Evolutionary conservation across 371 early-diverging fungal species (phyloP).

Genomic region (Amoeboaphelidium occidentale): DNA sequence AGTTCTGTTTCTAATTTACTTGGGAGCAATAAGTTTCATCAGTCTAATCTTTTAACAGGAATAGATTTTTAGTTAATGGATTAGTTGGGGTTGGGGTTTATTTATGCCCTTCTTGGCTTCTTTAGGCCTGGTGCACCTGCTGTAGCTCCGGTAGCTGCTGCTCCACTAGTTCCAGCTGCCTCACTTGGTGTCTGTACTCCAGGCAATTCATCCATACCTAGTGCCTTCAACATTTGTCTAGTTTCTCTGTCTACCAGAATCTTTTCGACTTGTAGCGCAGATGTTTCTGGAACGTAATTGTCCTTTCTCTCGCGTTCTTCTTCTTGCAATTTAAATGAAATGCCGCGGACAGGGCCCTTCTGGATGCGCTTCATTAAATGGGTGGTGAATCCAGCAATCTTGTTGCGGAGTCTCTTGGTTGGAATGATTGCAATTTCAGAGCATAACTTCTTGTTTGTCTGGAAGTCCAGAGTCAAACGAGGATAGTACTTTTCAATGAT

Average conservation of each 20-base stretch:
- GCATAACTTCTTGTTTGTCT: slow-evolving; percentile 98
- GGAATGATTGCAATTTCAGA: slow-evolving; percentile 95
- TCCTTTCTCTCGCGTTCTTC: slow-evolving; percentile 99
- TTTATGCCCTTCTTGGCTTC: no score
- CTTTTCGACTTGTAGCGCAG: slow-evolving; percentile 79
- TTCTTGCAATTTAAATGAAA: slow-evolving; percentile 99
- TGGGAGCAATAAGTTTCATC: no score
- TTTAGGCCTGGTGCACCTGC: no score
- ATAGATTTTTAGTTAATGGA: no score
- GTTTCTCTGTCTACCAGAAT: slow-evolving; percentile 95
- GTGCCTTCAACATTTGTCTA: neutral
- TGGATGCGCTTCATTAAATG: slow-evolving; percentile 99
- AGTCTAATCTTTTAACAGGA: no score
- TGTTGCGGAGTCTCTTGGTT: slow-evolving; percentile 99
- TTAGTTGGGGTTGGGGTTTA: no score
- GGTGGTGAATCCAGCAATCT: slow-evolving; percentile 99
- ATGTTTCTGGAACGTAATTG: slow-evolving; percentile 97
- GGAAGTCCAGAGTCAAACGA: slow-evolving; percentile 97
- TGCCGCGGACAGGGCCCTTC: slow-evolving; percentile 96
- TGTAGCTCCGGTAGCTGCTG: no score
- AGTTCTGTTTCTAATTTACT: no score
- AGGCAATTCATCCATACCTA: neutral
- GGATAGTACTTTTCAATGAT: slow-evolving; percentile 99
- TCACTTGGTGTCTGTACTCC: no score
- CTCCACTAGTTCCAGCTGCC: no score